Base-by-base conservation (phyloP, 2,329 filamentous ascomycete genomes). In the Xylariaceae sp. region DNA sequence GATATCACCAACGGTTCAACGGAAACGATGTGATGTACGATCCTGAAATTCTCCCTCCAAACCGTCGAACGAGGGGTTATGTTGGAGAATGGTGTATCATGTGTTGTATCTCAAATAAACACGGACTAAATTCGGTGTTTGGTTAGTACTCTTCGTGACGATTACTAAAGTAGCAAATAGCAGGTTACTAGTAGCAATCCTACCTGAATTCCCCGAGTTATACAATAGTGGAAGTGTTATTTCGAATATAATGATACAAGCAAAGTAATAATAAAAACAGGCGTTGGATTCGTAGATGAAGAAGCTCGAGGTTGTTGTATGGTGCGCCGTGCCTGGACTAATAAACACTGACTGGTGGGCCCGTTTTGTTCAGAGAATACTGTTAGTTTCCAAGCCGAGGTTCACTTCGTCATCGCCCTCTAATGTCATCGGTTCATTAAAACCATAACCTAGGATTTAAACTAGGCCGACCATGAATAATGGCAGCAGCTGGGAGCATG, bases 331-430 rank as follows among this genome's bases (percentile, higher is more conserved):
- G 45, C 36, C 28, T 23, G 29, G 33, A 21, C 23, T 60, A 60
- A 55, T 55, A 58, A 52, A 58, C 26, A 45, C 14, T 34, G 33
- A n/a, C 36, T 16, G 31, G 31, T 50, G 57, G 57, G 40, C 29
- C 57, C 48, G 17, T 19, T 45, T 40, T 53, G 31, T 17, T 40
- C 45, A 26, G 23, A 31, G 26, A 40, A 12, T 16, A 23, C 3
- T 19, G 31, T 33, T 50, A 12, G 9, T 49, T n/a, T 19, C 5
- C 31, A 43, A 40, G 56, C 56, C 60, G 56, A 60, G 60, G 56
- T 41, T 43, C 45, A 37, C 34, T 41, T 47, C 41, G 28, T 53
- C 48, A 41, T 41, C 24, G 11, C 41, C 19, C 16, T 36, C 17
- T 23, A n/a, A 24, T n/a, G 17, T 34, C 40, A 37, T 19, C 44